Percentiles rank a stretch among this genome's conserved stretches.
These are phyloP conservation scores for Gloeostereum incarnatum DNA, from an alignment of 768 basidiomycete genomes.

Conservation along the genomic window DNA sequence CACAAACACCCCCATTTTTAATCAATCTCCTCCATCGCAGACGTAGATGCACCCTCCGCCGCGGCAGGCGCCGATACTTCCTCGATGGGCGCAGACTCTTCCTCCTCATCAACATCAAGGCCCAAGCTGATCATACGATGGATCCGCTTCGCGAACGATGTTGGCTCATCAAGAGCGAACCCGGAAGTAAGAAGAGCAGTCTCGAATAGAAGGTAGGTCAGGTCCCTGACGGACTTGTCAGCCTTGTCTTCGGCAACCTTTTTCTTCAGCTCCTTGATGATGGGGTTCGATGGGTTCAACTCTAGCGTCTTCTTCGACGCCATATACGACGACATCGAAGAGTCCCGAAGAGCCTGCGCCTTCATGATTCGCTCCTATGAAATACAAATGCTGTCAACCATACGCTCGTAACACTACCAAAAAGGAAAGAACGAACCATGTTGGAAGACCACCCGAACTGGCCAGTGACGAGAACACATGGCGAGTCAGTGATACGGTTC, in stretches of 20 bases:
- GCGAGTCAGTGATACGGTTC: constrained; percentile 95
- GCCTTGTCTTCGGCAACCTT: constrained; percentile 97
- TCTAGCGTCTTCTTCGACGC: constrained; percentile 97
- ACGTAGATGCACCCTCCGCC: constrained; percentile 53
- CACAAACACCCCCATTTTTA: constrained; percentile 23
- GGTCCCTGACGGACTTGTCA: constrained; percentile 96
- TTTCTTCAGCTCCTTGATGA: constrained; percentile 92
- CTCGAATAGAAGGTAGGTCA: constrained; percentile 95
- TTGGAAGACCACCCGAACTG: constrained; percentile 99
- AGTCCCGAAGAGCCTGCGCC: constrained; percentile 93
- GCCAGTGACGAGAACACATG: constrained; percentile 95
- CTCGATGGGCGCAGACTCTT: constrained; percentile 38
- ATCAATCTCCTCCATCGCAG: constrained; percentile 97
- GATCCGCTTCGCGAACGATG: constrained; percentile 92
- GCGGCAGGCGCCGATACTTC: constrained; percentile 41
- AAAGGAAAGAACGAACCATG: constrained; percentile 52
- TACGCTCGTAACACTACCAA: background rate
- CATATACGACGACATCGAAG: constrained; percentile 99
- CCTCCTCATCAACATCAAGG: constrained; percentile 82
- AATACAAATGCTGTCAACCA: constrained; percentile 4
- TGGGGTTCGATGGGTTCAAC: constrained; percentile 85
- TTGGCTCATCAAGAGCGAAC: constrained; percentile 93
- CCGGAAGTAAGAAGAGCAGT: constrained; percentile 92
- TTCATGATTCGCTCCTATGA: constrained; percentile 94
- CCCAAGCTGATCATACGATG: constrained; percentile 94